Evolutionary conservation across 352 stramenopile species (phyloP), one percentile per base, ranked within the genome.

Genomic region (Phytophthora sp.): DNA sequence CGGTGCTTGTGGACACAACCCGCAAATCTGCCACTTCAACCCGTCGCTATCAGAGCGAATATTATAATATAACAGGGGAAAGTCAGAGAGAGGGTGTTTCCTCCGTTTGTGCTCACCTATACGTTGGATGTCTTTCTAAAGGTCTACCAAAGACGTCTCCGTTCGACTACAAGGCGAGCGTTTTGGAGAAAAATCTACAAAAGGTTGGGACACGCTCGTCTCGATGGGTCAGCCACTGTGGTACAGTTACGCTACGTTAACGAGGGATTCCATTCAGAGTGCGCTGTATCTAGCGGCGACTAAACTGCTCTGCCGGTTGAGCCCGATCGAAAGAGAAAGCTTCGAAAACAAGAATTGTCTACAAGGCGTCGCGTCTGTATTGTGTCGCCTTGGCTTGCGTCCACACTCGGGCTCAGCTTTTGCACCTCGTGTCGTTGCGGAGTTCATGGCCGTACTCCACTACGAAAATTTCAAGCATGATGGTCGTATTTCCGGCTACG

Each of bases 351-450:
- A n/a, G 7, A 66, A 13, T 2, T 4, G 29, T 23, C 3, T 70
- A 31, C 16, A 44, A 47, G 70, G 66, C 5, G 63, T 73, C 0
- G 51, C 66, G n/a, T 54, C 73, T 0, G 0, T 78, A 27, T 30
- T 78, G 5, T 76, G 66, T 12, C 61, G 70, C 0, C 16, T 79
- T 12, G 70, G 70, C 0, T 16, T 82, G 1, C 63, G 66, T 20
- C 33, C 60, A 0, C 20, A 57, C 1, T 53, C 66, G 5, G 57
- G 20, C 27, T 68, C 58, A 0, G 2, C 52, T 5, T 16, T 82
- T 0, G 63, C 74, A 6, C 26, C 63, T 16, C 39, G 21, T 0
- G 0, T 57, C 4, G 63, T 82, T 1, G 59, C 67, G 0, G 38
- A 77, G 15, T 69, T 67, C 33, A 79, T 77, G 74, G 45, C 45